These are phyloP conservation scores for Cytospora paraplurivora DNA, from an alignment of 2,329 filamentous ascomycete genomes.

Conservation along the genomic window DNA sequence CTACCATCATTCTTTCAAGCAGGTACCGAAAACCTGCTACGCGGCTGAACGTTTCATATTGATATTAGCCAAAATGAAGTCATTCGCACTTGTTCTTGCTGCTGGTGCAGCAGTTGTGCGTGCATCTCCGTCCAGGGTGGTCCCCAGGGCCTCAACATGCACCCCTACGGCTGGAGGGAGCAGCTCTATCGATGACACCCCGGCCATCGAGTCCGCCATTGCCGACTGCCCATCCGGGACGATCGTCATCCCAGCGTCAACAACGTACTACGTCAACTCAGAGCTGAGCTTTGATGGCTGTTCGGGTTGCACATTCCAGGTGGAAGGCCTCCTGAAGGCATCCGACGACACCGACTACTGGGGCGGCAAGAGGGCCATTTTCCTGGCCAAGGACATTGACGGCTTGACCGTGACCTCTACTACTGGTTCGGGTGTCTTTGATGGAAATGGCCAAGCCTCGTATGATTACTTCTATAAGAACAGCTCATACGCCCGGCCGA, in stretches of 20 bases:
- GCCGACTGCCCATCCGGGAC: constrained; percentile 42
- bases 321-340: constrained; percentile 47
- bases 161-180: constrained; percentile 27
- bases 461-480: constrained; percentile 45
- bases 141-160: constrained; percentile 22
- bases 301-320: constrained; percentile 46
- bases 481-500: constrained; percentile 43
- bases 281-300: constrained; percentile 46
- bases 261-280: constrained; percentile 47
- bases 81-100: neutral
- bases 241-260: constrained; percentile 45
- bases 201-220: constrained; percentile 47
- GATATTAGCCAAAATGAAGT: neutral
- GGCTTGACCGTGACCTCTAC: constrained; percentile 44
- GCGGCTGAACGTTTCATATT: neutral
- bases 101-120: neutral
- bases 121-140: neutral
- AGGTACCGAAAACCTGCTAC: neutral
- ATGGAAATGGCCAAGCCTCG: constrained; percentile 49
- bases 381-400: constrained; percentile 42
- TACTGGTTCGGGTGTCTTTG: constrained; percentile 45
- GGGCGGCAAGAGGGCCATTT: constrained; percentile 44
- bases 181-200: constrained; percentile 43
- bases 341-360: constrained; percentile 44
- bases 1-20: neutral